Base-by-base conservation (phyloP, 768 basidiomycete species). In the Suillus decipiens region DNA sequence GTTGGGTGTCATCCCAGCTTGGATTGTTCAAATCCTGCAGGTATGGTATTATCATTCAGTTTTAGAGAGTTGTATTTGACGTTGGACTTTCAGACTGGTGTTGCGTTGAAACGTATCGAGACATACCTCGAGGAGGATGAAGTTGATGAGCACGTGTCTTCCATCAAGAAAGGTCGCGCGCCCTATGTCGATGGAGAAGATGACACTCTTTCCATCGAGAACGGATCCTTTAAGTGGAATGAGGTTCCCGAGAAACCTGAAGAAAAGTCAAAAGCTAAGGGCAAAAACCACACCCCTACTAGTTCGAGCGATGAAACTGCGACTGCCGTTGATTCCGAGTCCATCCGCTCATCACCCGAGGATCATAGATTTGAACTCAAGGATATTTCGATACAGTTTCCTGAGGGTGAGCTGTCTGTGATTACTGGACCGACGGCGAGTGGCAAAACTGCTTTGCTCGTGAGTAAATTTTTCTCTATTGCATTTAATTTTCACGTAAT, bases 1-100 rank as follows among this genome's bases (percentile, higher is more conserved):
- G 0, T 77, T 95, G 53, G 92, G 92, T 68, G 82, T 91, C 34
- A 87, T 96, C 55, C 94, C 94, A 0, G 79, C 85, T 9, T 94
- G 86, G 82, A 85, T 91, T 53, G 89, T 95, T 9, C 86, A 91
- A 55, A 79, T 95, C 28, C 80, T 95, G 3, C 89, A 91, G 71
- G 79, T 74, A 59, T 61, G 64, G 7, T 31, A 15, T 15, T 58
- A 14, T 33, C 61, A 17, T 60, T 24, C 7, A 36, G 24, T 22
- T 7, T 8, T 11, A 10, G 24, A 53, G 34, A 24, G n/a, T 41
- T 51, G 56, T 55, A 11, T 47, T 14, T n/a, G 31, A 51, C 58
- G 14, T 56, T n/a, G 19, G 33, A 9, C n/a, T 9, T 61, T 33
- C 55, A 87, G 76, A 81, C 85, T 0, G 76, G 80, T 22, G 87